phyloP scores from a whole-genome alignment of 1,139 yeast genomes.

The Candida labiduridarum region DNA sequence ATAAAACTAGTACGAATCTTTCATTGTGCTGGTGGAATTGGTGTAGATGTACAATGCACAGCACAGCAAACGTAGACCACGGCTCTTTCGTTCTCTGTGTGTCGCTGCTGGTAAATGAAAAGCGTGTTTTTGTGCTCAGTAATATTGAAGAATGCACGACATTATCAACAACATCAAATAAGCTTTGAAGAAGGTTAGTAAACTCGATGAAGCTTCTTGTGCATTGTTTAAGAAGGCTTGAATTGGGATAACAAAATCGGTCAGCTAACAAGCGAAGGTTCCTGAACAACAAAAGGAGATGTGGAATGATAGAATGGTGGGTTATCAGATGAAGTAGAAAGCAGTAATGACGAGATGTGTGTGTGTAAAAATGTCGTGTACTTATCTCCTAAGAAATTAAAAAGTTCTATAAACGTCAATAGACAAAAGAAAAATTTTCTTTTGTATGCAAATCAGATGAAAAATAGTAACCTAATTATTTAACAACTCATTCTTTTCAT shows the following conservation, averaged over 20 bases:
- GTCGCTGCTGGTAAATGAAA: neutral
- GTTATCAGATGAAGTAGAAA: too few relatives aligned
- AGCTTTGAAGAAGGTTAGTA: neutral
- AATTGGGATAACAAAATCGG: too few relatives aligned
- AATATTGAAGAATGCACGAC: slow-evolving; percentile 2
- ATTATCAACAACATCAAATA: neutral
- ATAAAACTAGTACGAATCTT: too few relatives aligned
- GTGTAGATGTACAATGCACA: too few relatives aligned
- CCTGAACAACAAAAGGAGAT: too few relatives aligned
- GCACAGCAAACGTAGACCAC: neutral
- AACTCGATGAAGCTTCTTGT: neutral
- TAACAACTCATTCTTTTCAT: neutral
- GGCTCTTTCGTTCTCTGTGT: too few relatives aligned
- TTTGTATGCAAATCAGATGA: neutral
- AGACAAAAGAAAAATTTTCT: neutral
- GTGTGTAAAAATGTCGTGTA: neutral
- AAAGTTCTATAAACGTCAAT: neutral
- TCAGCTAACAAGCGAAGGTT: too few relatives aligned
- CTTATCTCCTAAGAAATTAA: neutral
- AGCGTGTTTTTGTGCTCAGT: neutral
- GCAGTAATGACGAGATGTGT: neutral
- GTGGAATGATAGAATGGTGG: too few relatives aligned
- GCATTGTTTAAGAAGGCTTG: neutral
- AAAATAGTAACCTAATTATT: neutral
- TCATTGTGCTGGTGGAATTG: too few relatives aligned